Conservation (phyloP, 305 asterid genomes). For the Fraxinus nigra region DNA sequence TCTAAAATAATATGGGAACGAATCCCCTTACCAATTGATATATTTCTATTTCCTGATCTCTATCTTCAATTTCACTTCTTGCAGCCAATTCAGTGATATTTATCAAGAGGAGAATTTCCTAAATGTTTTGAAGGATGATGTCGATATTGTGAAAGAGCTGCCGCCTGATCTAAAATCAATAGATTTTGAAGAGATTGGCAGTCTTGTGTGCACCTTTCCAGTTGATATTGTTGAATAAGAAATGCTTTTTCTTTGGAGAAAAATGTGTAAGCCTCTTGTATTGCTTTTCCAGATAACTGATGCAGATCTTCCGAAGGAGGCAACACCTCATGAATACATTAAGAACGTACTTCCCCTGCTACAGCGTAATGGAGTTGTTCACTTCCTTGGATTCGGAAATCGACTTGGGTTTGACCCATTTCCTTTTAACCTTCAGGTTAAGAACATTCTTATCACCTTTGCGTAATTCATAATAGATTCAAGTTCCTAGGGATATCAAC, state of each 20-base stretch:
- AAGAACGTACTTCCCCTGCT: conserved; percentile 62
- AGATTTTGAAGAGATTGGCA: conserved; percentile 73
- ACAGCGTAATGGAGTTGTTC: conserved; percentile 62
- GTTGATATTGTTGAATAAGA: conserved; percentile 4
- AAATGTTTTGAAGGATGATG: conserved; percentile 53
- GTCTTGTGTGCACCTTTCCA: conserved; percentile 55
- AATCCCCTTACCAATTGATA: not conserved
- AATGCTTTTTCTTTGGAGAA: not conserved
- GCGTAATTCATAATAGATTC: not conserved
- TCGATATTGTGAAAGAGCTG: conserved; percentile 66
- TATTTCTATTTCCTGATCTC: not conserved
- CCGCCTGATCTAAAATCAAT: conserved; percentile 58
- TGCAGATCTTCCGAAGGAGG: conserved; percentile 88
- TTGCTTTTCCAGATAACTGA: conserved; percentile 66
- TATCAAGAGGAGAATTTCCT: conserved; percentile 79
- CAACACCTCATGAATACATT: conserved; percentile 71
- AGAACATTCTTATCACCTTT: not conserved
- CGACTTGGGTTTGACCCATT: conserved; percentile 85
- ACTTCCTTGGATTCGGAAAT: conserved; percentile 92
- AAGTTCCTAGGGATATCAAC: not conserved
- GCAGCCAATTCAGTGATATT: conserved; percentile 86
- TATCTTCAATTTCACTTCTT: conserved; percentile 6
- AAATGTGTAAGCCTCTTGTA: conserved; percentile 13
- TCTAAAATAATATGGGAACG: not conserved
- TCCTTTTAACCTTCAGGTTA: conserved; percentile 78